Evolutionary conservation across 2,329 filamentous ascomycete species (phyloP).

Genomic region (Fonsecaea pedrosoi): DNA sequence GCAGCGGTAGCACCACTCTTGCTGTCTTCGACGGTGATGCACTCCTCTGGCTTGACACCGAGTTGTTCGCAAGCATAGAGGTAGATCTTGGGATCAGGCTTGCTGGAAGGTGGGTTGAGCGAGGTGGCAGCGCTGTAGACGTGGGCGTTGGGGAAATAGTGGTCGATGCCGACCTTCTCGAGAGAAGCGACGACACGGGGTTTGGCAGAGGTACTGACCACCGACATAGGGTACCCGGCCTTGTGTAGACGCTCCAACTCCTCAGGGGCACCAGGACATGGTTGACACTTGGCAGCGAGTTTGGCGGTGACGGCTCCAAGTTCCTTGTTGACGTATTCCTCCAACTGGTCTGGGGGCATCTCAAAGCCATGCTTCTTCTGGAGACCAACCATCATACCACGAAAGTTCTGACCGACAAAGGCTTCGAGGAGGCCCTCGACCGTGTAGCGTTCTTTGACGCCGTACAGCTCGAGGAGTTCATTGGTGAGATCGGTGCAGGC

Average conservation of each 20-base stretch:
- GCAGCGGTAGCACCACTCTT: constrained; percentile 83
- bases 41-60: constrained; percentile 73
- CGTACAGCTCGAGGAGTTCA: constrained; percentile 75
- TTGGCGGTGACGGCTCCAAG: constrained; percentile 85
- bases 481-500: constrained; percentile 92
- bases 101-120: constrained; percentile 79
- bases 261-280: constrained; percentile 73
- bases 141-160: constrained; percentile 76
- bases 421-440: constrained; percentile 79
- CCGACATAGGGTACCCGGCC: constrained; percentile 72
- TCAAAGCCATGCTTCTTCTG: constrained; percentile 78
- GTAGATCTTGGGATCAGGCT: constrained; percentile 94
- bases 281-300: constrained; percentile 70
- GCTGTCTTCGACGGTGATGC: constrained; percentile 85
- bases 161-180: constrained; percentile 79
- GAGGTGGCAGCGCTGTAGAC: constrained; percentile 86
- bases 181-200: constrained; percentile 80
- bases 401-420: constrained; percentile 95
- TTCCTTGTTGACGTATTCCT: constrained; percentile 77
- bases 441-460: constrained; percentile 74
- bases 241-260: constrained; percentile 71
- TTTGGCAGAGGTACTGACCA: constrained; percentile 82
- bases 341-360: constrained; percentile 72
- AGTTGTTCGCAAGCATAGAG: constrained; percentile 76
- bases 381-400: constrained; percentile 74